Evolutionary conservation across 2,329 filamentous ascomycete genomes (phyloP), one percentile per base, ranked within the genome.

Genomic region (Exophiala calicioides): DNA sequence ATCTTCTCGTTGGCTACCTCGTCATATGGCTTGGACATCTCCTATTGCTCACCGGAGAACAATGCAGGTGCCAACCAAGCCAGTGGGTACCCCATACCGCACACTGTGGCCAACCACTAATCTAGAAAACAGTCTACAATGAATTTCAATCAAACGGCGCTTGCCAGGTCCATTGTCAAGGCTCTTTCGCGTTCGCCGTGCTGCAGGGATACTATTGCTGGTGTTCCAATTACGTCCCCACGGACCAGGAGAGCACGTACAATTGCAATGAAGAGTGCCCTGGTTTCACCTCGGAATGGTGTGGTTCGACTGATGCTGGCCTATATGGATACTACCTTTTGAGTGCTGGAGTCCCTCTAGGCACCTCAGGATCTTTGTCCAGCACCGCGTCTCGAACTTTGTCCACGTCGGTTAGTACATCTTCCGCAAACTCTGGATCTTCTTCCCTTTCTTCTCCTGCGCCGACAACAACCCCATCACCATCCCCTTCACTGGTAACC

Each of bases 221-320:
- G 73, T 76, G 73, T 57, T 71, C 73, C 6, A 69, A 76, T 48
- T 68, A 72, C 40, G 62, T 61, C 9, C 73, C 73, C 2, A 62
- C 65, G 5, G 50, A 63, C 27, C 66, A 62, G 5, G 63, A 64
- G 5, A 64, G 60, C 34, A 59, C 61, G 3, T 58, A 60, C 1
- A 53, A 68, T 4, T 76, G 73, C 58, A 58, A 64, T 44, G 58
- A 65, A 30, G 35, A 52, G 15, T 76, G 73, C 44, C 72, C 73
- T 8, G 73, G 73, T n/a, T 76, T 70, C 56, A 66, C 66, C n/a
- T 43, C 48, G 12, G 73, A 76, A 44, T 63, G 60, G 41, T 76
- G 73, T 56, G 73, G 73, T 40, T 69, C 62, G 57, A 52, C 59
- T 8, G 47, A 62, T 13, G 55, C 66, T 16, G 65, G 62, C 12